Base-by-base conservation (phyloP, 129 eudicot species). In the Escallonia rubra region DNA sequence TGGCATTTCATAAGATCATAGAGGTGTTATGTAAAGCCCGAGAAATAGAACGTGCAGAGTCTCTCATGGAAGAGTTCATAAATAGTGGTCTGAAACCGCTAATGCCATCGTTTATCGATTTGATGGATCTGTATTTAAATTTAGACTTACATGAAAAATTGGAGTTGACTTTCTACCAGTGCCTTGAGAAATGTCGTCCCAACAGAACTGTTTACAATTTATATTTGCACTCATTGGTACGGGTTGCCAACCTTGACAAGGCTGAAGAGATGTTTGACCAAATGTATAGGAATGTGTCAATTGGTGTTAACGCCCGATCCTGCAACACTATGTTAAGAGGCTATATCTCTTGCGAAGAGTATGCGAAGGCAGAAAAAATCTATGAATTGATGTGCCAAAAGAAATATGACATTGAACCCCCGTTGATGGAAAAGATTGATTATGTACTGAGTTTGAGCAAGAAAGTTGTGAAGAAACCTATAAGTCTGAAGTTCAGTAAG, bases 211-310 rank as follows among this genome's bases (percentile, higher is more conserved):
- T 87, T 16, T 93, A 72, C 77, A 65, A 80, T 61, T 69, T 84
- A 46, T 93, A 86, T 77, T 78, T 93, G 59, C 80, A 82, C 59
- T 93, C 96, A 49, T 78, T 93, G 62, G 88, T 93, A 56, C 70
- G 76, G 38, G 80, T 53, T 43, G 76, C 76, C 12, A 82, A 73
- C 70, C 80, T 89, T 59, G 93, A 68, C 15, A 81, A 67, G 74
- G 97, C 99, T 4, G 99, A 87, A 72, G 83, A 83, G 64, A 81
- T 79, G 52, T 85, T 94, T 84, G 57, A 73, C 70, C 83, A 84
- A 83, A 94, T 94, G 97, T 80, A 80, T 66, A 68, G 69, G 67
- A 82, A 87, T 45, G 95, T 70, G 40, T 81, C 77, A 49, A 64
- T 89, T 76, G 98, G 98, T 58, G 82, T 89, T 3, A 79, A 80